Conservation (phyloP, 148 eudicot genomes). For the Dysphania ambrosioides region DNA sequence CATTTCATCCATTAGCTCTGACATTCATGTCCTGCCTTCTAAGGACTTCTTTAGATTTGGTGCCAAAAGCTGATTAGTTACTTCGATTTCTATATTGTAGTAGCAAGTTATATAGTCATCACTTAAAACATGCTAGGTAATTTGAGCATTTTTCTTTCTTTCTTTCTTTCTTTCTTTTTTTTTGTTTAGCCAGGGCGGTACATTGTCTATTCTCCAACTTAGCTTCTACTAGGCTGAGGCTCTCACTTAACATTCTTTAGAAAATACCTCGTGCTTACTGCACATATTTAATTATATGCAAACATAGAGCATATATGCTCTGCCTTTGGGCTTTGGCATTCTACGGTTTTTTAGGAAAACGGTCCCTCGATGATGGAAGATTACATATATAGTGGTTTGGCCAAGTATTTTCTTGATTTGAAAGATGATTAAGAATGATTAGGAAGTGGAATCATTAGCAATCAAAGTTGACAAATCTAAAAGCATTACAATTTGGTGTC, state of each 20-base stretch:
- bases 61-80: constrained; percentile 14
- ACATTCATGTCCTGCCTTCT: constrained; percentile 27
- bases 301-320: constrained; percentile 11
- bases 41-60: constrained; percentile 18
- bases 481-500: constrained; percentile 24
- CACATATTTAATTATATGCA: neutral
- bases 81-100: constrained; percentile 1
- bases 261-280: neutral
- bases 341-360: neutral
- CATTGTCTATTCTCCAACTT: neutral
- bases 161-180: too few relatives aligned
- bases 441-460: constrained; percentile 27
- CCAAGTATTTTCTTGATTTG: constrained; percentile 23
- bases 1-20: constrained; percentile 22
- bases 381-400: constrained; percentile 10
- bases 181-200: neutral
- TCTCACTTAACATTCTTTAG: neutral
- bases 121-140: constrained; percentile 18
- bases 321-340: neutral
- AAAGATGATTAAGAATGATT: constrained; percentile 29
- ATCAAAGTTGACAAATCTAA: constrained; percentile 26
- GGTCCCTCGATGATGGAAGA: constrained; percentile 1
- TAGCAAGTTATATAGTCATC: neutral
- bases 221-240: neutral
- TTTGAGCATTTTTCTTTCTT: neutral